These are phyloP conservation scores for Oidiodendron maius DNA, from an alignment of 495 filamentous ascomycete genomes.

Conservation along the genomic window DNA sequence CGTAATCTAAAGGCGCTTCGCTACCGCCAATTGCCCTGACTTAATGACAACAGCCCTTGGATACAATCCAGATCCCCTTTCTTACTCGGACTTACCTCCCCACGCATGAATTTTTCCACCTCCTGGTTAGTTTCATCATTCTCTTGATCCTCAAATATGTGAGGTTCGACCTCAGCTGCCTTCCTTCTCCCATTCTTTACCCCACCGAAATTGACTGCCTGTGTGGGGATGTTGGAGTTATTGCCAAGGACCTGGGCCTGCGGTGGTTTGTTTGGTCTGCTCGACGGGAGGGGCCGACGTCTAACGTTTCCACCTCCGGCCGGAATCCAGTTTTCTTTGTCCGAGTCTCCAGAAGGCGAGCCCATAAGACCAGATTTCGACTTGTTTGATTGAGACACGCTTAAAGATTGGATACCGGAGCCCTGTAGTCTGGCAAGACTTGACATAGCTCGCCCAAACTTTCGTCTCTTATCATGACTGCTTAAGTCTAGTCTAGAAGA, in stretches of 20 bases:
- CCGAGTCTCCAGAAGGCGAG: conserved; percentile 57
- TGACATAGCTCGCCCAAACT: conserved; percentile 57
- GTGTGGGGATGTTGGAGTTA: conserved; percentile 32
- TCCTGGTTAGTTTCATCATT: conserved; percentile 43
- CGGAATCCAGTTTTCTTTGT: conserved; percentile 86
- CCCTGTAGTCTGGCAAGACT: conserved; percentile 64
- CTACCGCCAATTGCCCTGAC: conserved; percentile 46
- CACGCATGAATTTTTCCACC: conserved; percentile 62
- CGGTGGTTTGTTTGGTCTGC: conserved; percentile 6
- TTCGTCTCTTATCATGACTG: conserved; percentile 54
- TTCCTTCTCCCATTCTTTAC: conserved; percentile 11
- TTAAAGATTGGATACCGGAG: conserved; percentile 3
- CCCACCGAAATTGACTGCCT: conserved; percentile 18
- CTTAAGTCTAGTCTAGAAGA: conserved; percentile 37
- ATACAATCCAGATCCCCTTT: conserved; percentile 70
- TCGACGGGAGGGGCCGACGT: conserved; percentile 18
- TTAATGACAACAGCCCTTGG: conserved; percentile 70
- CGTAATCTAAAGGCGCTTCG: not conserved
- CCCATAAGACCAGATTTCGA: conserved; percentile 12
- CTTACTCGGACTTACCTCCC: conserved; percentile 51
- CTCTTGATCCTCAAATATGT: conserved; percentile 26
- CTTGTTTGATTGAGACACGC: conserved; percentile 9
- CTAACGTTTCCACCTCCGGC: conserved; percentile 26
- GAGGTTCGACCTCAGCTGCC: conserved; percentile 9
- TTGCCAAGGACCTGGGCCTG: conserved; percentile 22